These are phyloP conservation scores for Chlorella sp. DNA, from an alignment of 139 green algal species.

Conservation along the genomic window DNA sequence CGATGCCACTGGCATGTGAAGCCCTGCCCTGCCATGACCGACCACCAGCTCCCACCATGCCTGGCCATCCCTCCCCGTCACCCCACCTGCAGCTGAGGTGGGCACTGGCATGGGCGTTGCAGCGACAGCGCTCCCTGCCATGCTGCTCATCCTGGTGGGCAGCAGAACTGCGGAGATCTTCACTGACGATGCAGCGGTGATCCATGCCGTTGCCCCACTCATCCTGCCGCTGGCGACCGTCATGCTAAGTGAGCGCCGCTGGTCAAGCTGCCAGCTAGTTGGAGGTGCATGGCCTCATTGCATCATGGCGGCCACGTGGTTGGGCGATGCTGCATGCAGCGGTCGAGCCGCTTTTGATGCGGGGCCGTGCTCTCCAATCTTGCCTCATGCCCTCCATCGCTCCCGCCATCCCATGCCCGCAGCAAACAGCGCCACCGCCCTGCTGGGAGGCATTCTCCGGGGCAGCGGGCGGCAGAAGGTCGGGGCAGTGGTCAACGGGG, in stretches of 20 bases:
- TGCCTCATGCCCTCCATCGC: not conserved
- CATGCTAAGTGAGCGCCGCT: conserved; percentile 15
- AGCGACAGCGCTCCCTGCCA: not conserved
- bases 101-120: conserved; percentile 5
- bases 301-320: too few relatives aligned
- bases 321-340: too few relatives aligned
- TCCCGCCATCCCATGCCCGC: not conserved
- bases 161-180: not conserved
- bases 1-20: not conserved
- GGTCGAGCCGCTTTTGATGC: too few relatives aligned
- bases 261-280: too few relatives aligned
- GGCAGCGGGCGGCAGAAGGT: conserved; percentile 52
- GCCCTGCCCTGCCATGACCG: not conserved
- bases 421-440: conserved; percentile 51
- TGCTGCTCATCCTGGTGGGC: conserved; percentile 9
- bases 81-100: not conserved
- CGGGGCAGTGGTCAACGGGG: conserved; percentile 46
- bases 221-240: not conserved
- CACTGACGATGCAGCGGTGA: not conserved
- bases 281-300: too few relatives aligned
- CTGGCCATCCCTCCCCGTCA: too few relatives aligned
- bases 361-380: not conserved
- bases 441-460: conserved; percentile 51
- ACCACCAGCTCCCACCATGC: not conserved
- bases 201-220: not conserved